Conservation (phyloP, 2,329 filamentous ascomycete genomes). For the Coleophoma cylindrospora region DNA sequence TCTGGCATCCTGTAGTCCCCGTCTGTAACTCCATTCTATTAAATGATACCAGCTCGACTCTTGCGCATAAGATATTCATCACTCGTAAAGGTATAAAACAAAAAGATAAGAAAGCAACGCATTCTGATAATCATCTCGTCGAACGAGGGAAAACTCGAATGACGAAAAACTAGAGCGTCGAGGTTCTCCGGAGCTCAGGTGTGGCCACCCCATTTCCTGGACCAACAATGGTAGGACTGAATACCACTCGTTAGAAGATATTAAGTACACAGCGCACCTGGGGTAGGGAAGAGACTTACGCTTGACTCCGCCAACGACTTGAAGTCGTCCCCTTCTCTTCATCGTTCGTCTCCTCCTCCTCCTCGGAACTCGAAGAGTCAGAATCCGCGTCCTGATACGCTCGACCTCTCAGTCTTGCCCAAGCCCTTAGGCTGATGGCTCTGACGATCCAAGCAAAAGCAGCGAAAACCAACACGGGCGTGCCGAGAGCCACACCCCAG, state of each 20-base stretch:
- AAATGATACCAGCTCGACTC: background rate
- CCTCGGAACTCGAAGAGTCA: background rate
- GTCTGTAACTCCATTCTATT: too few species aligned
- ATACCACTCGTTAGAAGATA: background rate
- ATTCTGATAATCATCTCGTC: too few species aligned
- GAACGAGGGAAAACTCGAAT: background rate
- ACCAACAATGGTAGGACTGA: background rate
- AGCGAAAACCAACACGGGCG: constrained; percentile 52
- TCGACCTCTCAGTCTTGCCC: constrained; percentile 1
- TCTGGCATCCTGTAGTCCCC: too few species aligned
- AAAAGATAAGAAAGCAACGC: background rate
- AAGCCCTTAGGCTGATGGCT: constrained; percentile 10
- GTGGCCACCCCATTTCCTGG: too few species aligned
- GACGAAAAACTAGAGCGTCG: background rate
- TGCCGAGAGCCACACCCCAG: constrained; percentile 55
- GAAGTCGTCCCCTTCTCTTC: background rate
- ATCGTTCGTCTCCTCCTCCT: constrained; percentile 1
- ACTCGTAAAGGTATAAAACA: background rate
- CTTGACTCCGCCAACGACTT: constrained; percentile 5
- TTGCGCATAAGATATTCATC: background rate
- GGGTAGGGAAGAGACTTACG: constrained; percentile 2
- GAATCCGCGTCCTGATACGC: background rate
- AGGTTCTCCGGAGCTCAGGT: background rate
- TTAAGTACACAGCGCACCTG: too few species aligned
- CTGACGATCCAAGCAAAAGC: constrained; percentile 38